Base-by-base conservation (phyloP, 1,284 basidiomycete genomes). In the Xerocomus minutiporus region DNA sequence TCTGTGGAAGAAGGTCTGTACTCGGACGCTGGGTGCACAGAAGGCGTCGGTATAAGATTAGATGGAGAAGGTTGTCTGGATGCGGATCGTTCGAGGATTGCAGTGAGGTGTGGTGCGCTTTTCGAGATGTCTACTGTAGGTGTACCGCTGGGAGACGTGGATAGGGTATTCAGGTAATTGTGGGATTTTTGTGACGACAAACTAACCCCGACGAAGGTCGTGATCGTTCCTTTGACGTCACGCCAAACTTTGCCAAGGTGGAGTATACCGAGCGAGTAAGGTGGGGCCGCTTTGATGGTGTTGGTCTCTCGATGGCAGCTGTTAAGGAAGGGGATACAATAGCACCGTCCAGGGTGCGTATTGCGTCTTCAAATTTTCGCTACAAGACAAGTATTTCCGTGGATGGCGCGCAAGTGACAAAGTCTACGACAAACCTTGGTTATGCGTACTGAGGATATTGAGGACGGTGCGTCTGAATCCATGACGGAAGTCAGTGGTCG, bases 291-390 rank as follows among this genome's bases (percentile, higher is more conserved):
- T 88, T 88, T 4, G 74, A 61, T 15, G 77, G 75, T 26, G 77
- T 71, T 6, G 77, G 77, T 25, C 66, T 67, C 25, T 76, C 71
- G 20, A 62, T 52, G 8, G 52, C n/a, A 28, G 48, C 45, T 39
- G 53, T 26, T 31, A 58, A 48, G 11, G 71, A 67, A 8, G 70
- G 51, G 8, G 73, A 62, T 6, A 69, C 70, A 15, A 84, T 77
- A 17, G 80, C 84, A 49, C 74, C 77, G 59, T 88, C 86, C 43
- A 89, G 66, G 47, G 69, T 76, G 46, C 81, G 79, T 50, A 89
- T 77, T 26, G 83, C 86, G 69, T 88, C 86, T 55, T 86, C 81
- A 40, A 88, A 77, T 67, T 89, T 89, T 52, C 86, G 79, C 84
- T 89, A 61, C 53, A 17, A 2, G 25, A 47, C 9, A 34, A 20